Conservation (phyloP, 768 basidiomycete species). For the Thelephora aurantiotincta region DNA sequence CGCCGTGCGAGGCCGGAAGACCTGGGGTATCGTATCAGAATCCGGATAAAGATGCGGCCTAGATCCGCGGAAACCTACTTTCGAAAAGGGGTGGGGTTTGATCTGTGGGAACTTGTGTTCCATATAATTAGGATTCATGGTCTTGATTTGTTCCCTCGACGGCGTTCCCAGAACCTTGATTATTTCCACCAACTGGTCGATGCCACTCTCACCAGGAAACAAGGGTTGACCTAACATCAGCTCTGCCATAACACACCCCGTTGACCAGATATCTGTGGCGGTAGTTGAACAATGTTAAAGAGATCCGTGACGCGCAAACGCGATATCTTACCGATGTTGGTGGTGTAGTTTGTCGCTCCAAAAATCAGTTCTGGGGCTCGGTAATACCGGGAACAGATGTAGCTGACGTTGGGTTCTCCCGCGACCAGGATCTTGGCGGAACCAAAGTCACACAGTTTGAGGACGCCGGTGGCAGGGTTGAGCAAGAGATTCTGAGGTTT, state of each 20-base stretch:
- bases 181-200: conserved; percentile 98
- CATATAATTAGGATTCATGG: conserved; percentile 99
- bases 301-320: neutral
- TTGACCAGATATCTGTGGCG: conserved; percentile 89
- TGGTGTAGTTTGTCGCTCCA: conserved; percentile 98
- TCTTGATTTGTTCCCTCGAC: conserved; percentile 98
- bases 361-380: conserved; percentile 98
- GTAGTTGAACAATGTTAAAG: neutral
- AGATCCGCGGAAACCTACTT: conserved; percentile 32
- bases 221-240: conserved; percentile 97
- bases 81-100: conserved; percentile 97
- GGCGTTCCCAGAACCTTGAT: conserved; percentile 99
- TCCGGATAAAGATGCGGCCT: conserved; percentile 7
- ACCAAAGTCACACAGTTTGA: conserved; percentile 98
- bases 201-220: conserved; percentile 97
- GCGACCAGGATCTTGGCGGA: conserved; percentile 97
- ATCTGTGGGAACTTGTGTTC: conserved; percentile 99
- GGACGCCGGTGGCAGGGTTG: conserved; percentile 91
- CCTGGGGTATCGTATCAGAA: conserved; percentile 30
- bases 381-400: conserved; percentile 99
- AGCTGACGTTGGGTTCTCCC: conserved; percentile 97
- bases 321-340: conserved; percentile 76
- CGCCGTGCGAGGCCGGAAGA: conserved; percentile 95
- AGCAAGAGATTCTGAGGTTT: conserved; percentile 98
- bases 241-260: conserved; percentile 99